Evolutionary conservation across 306 rosid genomes (phyloP).

Genomic region (Glycine tomentella): DNA sequence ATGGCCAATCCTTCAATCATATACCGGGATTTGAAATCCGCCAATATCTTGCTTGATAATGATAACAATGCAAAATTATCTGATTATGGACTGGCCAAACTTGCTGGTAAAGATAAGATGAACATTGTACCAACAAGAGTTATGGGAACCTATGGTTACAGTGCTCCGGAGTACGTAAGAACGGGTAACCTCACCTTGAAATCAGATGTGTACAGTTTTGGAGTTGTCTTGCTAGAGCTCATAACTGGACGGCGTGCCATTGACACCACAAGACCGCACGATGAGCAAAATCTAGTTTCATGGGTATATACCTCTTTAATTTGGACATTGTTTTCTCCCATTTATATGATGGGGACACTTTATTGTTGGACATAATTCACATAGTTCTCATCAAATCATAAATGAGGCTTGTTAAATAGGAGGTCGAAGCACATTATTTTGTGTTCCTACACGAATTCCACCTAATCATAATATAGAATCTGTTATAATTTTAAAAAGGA

Average conservation of each 20-base stretch:
- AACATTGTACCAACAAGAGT: constrained; percentile 68
- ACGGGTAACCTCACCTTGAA: constrained; percentile 71
- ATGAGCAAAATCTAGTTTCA: constrained; percentile 88
- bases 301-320: constrained; percentile 63
- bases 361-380: background rate
- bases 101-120: constrained; percentile 63
- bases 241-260: constrained; percentile 83
- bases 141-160: constrained; percentile 85
- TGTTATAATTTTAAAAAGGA: too few relatives aligned
- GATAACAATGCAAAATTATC: constrained; percentile 74
- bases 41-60: constrained; percentile 77
- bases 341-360: too few relatives aligned
- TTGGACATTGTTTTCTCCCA: background rate
- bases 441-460: too few relatives aligned
- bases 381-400: background rate
- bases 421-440: too few relatives aligned
- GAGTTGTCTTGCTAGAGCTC: constrained; percentile 87
- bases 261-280: constrained; percentile 70
- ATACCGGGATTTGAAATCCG: constrained; percentile 72
- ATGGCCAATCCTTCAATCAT: constrained; percentile 78
- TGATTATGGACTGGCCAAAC: constrained; percentile 77
- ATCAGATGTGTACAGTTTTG: constrained; percentile 88
- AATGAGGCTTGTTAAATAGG: too few relatives aligned
- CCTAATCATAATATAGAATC: too few relatives aligned
- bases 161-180: constrained; percentile 86